Conservation (phyloP, 331 rosid species). For the Quercus lobata region DNA sequence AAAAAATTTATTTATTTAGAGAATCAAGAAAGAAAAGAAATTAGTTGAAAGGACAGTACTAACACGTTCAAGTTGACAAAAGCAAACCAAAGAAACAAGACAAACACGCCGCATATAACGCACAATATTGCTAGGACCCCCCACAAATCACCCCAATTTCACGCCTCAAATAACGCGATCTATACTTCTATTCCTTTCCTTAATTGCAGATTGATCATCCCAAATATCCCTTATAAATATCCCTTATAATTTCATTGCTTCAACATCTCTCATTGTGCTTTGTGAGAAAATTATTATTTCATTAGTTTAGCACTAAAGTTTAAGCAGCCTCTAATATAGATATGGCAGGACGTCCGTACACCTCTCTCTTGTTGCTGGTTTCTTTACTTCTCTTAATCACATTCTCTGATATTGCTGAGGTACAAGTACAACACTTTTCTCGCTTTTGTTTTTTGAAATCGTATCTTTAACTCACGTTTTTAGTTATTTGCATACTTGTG, state of each 20-base stretch:
- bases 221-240: constrained; percentile 27
- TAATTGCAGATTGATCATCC: not conserved
- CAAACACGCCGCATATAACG: constrained; percentile 37
- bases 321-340: constrained; percentile 2
- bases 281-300: not conserved
- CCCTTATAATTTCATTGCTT: not conserved
- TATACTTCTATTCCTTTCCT: not conserved
- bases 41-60: not conserved
- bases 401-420: constrained; percentile 56
- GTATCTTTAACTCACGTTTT: too few species aligned
- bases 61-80: constrained; percentile 34
- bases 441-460: too few species aligned
- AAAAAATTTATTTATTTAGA: not conserved
- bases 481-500: too few species aligned
- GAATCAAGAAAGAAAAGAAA: not conserved
- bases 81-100: constrained; percentile 9
- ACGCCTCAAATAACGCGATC: constrained; percentile 41
- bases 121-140: constrained; percentile 11
- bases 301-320: not conserved
- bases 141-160: constrained; percentile 5
- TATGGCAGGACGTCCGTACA: constrained; percentile 48
- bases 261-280: not conserved
- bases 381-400: constrained; percentile 60
- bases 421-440: constrained; percentile 22
- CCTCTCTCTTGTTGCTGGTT: constrained; percentile 31